phyloP scores from a whole-genome alignment of 805 yeast species.

The Spathaspora boniae region DNA sequence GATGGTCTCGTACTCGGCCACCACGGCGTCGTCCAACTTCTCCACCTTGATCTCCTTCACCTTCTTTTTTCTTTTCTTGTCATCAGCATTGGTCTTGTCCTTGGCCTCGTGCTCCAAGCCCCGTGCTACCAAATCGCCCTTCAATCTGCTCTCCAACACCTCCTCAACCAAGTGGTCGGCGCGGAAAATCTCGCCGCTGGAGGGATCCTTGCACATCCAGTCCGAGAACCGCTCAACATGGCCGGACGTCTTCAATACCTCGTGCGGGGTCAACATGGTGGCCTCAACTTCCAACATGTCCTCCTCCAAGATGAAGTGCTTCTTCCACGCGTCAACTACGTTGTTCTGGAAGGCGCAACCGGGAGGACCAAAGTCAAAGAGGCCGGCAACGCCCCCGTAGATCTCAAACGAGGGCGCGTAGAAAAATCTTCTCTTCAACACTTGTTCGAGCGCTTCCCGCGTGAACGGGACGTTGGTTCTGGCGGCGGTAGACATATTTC shows the following conservation, averaged over 20 bases:
- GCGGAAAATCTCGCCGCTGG: constrained; percentile 96
- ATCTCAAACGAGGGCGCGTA: constrained; percentile 97
- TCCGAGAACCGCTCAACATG: constrained; percentile 99
- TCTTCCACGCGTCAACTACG: constrained; percentile 92
- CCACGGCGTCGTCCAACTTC: constrained; percentile 78
- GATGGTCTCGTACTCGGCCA: constrained; percentile 76
- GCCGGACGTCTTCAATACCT: constrained; percentile 97
- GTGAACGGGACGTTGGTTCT: constrained; percentile 46
- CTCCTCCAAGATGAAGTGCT: constrained; percentile 95
- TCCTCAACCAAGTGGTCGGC: constrained; percentile 98
- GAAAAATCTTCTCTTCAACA: constrained; percentile 92
- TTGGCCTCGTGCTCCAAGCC: constrained; percentile 58
- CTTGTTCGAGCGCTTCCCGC: constrained; percentile 87
- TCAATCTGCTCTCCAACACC: constrained; percentile 91
- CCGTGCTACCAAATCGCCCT: constrained; percentile 96
- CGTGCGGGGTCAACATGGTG: constrained; percentile 96
- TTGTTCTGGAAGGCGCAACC: constrained; percentile 98
- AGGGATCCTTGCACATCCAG: constrained; percentile 96
- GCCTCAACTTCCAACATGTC: constrained; percentile 99
- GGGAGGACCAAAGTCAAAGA: constrained; percentile 99
- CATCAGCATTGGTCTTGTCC: constrained; percentile 62
- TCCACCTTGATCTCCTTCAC: constrained; percentile 91
- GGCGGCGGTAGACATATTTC: constrained; percentile 24
- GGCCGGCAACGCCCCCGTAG: constrained; percentile 97
- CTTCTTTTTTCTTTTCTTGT: constrained; percentile 76